Conservation (phyloP, 306 rosid genomes). For the Medicago lupulina region DNA sequence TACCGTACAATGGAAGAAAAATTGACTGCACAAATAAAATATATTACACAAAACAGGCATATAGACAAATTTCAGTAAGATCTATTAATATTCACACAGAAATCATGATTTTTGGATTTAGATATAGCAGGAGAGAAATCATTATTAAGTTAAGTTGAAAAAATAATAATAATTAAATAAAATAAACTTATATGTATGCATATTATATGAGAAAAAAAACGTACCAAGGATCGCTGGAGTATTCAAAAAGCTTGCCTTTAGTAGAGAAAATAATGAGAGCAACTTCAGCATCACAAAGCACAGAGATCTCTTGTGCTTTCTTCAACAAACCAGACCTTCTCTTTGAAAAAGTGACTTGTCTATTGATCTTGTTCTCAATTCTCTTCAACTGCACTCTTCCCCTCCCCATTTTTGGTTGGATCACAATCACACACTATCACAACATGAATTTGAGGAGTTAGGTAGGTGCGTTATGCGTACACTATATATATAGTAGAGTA, state of each 20-base stretch:
- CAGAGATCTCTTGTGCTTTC: conserved; percentile 92
- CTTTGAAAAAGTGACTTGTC: conserved; percentile 93
- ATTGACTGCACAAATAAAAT: not conserved
- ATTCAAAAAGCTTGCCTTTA: conserved; percentile 82
- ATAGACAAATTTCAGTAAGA: not conserved
- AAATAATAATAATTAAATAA: not conserved
- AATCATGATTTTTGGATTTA: not conserved
- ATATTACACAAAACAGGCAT: not conserved
- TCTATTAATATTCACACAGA: not conserved
- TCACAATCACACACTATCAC: not conserved
- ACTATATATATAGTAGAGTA: not conserved
- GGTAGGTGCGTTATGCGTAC: not conserved
- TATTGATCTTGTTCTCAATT: conserved; percentile 90
- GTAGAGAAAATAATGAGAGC: conserved; percentile 85
- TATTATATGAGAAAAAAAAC: not conserved
- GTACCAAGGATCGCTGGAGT: conserved; percentile 79
- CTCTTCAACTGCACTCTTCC: conserved; percentile 92
- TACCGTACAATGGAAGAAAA: not conserved
- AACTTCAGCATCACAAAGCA: conserved; percentile 93
- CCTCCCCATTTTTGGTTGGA: conserved; percentile 60
- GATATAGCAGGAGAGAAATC: too few species aligned
- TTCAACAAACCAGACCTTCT: conserved; percentile 82
- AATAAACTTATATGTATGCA: too few species aligned
- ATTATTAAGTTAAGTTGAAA: not conserved
- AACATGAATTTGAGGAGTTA: not conserved